Percentiles rank a stretch among this genome's conserved stretches.
These are phyloP conservation scores for Fusarium austroafricanum DNA, from an alignment of 2,329 filamentous ascomycete species.

Conservation along the genomic window DNA sequence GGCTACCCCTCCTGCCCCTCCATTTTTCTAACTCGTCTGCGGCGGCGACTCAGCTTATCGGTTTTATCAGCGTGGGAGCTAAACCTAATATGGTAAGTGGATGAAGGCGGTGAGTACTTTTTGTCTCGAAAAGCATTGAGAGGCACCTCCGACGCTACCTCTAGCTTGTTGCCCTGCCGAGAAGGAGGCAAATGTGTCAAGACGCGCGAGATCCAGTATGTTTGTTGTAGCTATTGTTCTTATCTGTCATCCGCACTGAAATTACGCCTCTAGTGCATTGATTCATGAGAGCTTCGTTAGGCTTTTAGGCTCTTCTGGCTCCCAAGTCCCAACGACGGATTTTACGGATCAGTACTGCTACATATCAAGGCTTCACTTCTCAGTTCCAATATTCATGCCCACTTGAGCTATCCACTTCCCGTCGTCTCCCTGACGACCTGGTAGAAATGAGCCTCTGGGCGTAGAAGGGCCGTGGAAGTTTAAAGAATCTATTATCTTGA, in stretches of 20 bases:
- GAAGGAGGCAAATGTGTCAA: constrained; percentile 28
- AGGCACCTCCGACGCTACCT: constrained; percentile 35
- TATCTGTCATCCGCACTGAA: not conserved
- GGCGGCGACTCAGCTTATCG: constrained; percentile 50
- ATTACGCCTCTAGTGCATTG: not conserved
- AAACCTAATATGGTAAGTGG: constrained; percentile 32
- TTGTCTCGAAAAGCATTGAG: constrained; percentile 28
- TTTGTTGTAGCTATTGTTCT: not conserved
- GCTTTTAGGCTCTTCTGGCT: constrained; percentile 14
- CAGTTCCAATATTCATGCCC: constrained; percentile 24
- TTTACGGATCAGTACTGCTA: constrained; percentile 32
- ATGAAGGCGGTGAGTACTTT: constrained; percentile 45
- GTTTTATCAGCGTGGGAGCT: constrained; percentile 44
- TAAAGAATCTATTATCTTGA: not conserved
- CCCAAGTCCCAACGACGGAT: constrained; percentile 27
- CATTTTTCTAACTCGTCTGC: constrained; percentile 35
- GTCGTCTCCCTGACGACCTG: constrained; percentile 41
- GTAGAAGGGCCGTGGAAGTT: not conserved
- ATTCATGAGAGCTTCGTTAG: constrained; percentile 2
- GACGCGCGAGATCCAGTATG: constrained; percentile 1
- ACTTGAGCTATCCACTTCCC: constrained; percentile 41
- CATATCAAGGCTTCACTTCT: constrained; percentile 18
- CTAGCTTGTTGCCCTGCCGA: not conserved
- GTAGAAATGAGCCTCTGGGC: not conserved
- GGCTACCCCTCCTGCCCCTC: constrained; percentile 45